phyloP scores from a whole-genome alignment of 257 asterid species.

The Buddleja alternifolia region DNA sequence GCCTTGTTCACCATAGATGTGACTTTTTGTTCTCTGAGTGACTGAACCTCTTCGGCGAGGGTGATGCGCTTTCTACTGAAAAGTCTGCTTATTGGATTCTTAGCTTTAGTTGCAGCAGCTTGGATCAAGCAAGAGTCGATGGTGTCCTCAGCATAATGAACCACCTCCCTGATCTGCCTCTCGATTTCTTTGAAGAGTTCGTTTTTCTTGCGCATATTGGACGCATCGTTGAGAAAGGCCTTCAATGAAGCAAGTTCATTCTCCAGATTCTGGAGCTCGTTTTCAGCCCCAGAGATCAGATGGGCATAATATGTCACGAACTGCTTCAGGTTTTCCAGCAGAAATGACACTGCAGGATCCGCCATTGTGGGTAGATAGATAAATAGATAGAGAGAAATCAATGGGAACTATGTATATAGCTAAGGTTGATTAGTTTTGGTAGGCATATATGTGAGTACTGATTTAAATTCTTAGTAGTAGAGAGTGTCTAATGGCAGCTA shows the following conservation, averaged over 20 bases:
- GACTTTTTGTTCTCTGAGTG: conserved; percentile 31
- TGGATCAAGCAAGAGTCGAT: conserved; percentile 31
- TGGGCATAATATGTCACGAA: background rate
- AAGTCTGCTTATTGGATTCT: no score
- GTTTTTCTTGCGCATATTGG: no score
- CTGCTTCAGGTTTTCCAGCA: conserved; percentile 19
- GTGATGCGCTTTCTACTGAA: conserved; percentile 8
- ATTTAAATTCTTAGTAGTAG: no score
- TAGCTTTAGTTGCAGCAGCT: conserved; percentile 6
- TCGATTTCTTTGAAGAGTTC: background rate
- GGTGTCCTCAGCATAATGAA: conserved; percentile 32
- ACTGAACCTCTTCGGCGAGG: conserved; percentile 22
- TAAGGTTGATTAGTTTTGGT: no score
- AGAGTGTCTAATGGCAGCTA: no score
- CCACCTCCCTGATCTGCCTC: conserved; percentile 12
- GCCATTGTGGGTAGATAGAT: background rate
- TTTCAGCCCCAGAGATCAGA: background rate
- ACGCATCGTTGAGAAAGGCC: background rate
- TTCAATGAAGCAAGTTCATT: background rate
- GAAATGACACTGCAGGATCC: conserved; percentile 23
- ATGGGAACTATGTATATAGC: no score
- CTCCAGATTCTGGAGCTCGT: background rate
- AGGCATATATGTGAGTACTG: no score
- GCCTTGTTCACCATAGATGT: conserved; percentile 23
- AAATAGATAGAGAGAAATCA: no score